These are phyloP conservation scores for Calonectria pteridis DNA, from an alignment of 2,329 filamentous ascomycete genomes.

Conservation along the genomic window DNA sequence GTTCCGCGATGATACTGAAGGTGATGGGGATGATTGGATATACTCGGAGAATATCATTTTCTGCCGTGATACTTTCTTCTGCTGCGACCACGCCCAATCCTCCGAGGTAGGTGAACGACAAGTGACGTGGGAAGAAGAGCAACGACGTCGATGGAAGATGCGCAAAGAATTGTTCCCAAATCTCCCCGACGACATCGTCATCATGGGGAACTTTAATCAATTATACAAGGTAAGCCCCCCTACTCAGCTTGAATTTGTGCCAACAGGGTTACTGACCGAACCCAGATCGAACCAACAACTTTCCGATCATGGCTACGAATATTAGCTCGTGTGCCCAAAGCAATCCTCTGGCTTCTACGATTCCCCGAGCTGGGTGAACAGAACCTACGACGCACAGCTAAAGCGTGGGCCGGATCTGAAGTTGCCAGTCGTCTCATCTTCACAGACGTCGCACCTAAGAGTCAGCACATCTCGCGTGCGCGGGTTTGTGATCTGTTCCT, in stretches of 20 bases:
- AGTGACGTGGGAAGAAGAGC: constrained; percentile 87
- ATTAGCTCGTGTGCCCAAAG: constrained; percentile 84
- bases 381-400: constrained; percentile 84
- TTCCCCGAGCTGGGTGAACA: constrained; percentile 94
- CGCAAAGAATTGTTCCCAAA: constrained; percentile 90
- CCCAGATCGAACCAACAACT: constrained; percentile 93
- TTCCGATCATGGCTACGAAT: constrained; percentile 97
- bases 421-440: constrained; percentile 92
- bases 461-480: constrained; percentile 91
- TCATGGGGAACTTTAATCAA: constrained; percentile 98
- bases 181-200: constrained; percentile 85
- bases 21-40: constrained; percentile 84
- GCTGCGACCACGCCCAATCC: constrained; percentile 95
- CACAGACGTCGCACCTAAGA: constrained; percentile 96
- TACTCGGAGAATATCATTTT: constrained; percentile 98
- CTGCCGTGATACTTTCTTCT: constrained; percentile 96
- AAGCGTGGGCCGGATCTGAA: constrained; percentile 84
- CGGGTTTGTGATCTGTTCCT: constrained; percentile 94
- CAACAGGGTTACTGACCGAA: constrained; percentile 15
- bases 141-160: constrained; percentile 88
- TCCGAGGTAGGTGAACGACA: constrained; percentile 77
- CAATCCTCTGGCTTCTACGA: constrained; percentile 94
- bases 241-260: background rate
- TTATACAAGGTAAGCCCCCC: constrained; percentile 84
- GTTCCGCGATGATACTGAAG: constrained; percentile 74